Evolutionary conservation across 306 rosid species (phyloP), one percentile per base, ranked within the genome.

Genomic region (Glycyrrhiza uralensis): DNA sequence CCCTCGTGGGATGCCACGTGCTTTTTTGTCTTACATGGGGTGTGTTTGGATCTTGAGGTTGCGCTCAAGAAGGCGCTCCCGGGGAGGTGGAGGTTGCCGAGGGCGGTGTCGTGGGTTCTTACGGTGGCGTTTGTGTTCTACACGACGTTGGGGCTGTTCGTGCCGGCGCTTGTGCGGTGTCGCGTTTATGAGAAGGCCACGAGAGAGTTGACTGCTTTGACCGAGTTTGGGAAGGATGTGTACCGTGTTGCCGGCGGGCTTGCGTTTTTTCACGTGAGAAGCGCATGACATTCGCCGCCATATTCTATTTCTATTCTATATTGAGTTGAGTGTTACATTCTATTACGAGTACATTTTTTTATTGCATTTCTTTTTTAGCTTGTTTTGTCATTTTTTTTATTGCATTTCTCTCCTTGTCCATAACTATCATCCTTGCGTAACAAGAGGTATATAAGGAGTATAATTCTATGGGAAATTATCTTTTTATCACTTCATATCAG

Each of bases 1-100:
- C 85, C 82, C 2, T 71, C 81, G 7, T 81, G 81, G 85, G 82
- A 81, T 8, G 71, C 59, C 3, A 23, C 26, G 11, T 71, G 75
- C 6, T 81, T 81, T 39, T 81, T 81, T 13, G 29, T 71, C 11
- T 4, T 81, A 2, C 85, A 81, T 6, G 81, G 81, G 13, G 47
- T 51, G 15, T 71, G 81, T 32, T 35, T 76, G 71, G 71, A 59
- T 0, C 0, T 39, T 1, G 79, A 81, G 51, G 47, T 81, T 47
- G 76, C 18, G 1, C 0, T 81, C 0, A 81, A 81, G 44, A 81
- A 76, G 15, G 11, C 1, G 9, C 13, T 66, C 0, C n/a, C 5
- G 5, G 76, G 57, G 49, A 76, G 29, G 20, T 23, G 65, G 76
- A n/a, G 22, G 55, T 0, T 76, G 55, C 67, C 81, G 4, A 26